Base-by-base conservation (phyloP, 2,329 filamentous ascomycete species). In the Chalaropsis thielavioides region DNA sequence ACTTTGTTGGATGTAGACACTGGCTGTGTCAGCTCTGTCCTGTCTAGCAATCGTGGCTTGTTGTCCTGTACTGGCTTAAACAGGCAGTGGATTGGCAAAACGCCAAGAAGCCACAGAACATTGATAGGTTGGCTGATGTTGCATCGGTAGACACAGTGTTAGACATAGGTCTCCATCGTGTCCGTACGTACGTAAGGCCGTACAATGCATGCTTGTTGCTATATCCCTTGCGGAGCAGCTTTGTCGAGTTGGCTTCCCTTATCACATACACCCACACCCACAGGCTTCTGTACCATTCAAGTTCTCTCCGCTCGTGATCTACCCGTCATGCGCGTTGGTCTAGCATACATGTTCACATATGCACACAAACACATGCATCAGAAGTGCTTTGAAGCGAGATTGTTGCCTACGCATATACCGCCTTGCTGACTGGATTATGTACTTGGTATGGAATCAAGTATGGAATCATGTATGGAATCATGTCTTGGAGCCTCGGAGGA, bases 251-350 rank as follows among this genome's bases (percentile, higher is more conserved):
- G 19, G 6, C 44, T 49, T 49, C n/a, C 19, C 46, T 24, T 51
- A 51, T 51, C 19, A 51, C 19, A 22, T 38, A 10, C 35, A 38
- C 35, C 35, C 27, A 10, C 35, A 38, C 35, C 35, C 27, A 35
- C 3, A 56, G 17, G 27, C 17, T 56, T 35, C 51, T 7, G 17
- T 56, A 15, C 51, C 27, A 56, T 56, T 27, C 24, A 56, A 35
- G 27, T 35, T 8, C 51, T 51, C 51, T 56, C 51, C 35, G 35
- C 51, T 56, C 51, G 51, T 56, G 51, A 56, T 56, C 51, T 56
- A 56, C 51, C 51, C 51, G 51, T 35, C 51, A 56, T 56, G 51
- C 27, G 51, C 51, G 24, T 56, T 56, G 51, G 51, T 35, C 51
- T 56, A 15, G 27, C 51, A 56, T 56, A 31, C 27, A 31, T 17